Evolutionary conservation across 2,329 filamentous ascomycete genomes (phyloP), one percentile per base, ranked within the genome.

Genomic region (Calonectria fujianensis): DNA sequence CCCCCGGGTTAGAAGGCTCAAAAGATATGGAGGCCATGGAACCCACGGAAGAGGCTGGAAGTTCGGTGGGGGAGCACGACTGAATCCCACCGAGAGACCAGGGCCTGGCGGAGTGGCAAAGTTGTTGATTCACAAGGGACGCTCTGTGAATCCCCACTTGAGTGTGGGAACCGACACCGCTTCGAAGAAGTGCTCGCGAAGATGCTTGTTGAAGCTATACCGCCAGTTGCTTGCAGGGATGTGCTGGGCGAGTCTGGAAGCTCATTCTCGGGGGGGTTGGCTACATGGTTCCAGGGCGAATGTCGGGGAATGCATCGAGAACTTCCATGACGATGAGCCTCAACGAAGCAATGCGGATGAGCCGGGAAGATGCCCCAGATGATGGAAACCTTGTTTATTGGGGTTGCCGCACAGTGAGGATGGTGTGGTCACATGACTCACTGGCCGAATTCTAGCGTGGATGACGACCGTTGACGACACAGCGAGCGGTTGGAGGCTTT

Each of bases 371-470:
- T 18, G 57, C 35, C 57, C 57, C 57, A 63, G 57, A 41, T 27
- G 35, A 41, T 63, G 35, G 57, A 63, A 63, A 63, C 57, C 37
- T 63, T 63, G 57, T 63, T 63, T 63, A 63, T 63, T 63, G 57
- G 57, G 39, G 57, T 61, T 37, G 57, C 35, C 32, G 57, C 35
- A 16, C 35, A 37, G 32, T 41, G 27, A 37, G 14, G 35, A 41
- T 35, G n/a, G 24, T 27, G 35, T 37, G 37, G 37, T 63, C 57
- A 63, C 57, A 63, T 63, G 57, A 63, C 57, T 35, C 14, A 41
- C 10, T 41, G 27, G 57, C 24, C n/a, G 6, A 6, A 37, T 31
- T 13, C 24, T 13, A 39, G 57, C 6, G 57, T 18, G 35, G 18
- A 29, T 29, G 57, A 24, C 14, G 16, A 20, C 39, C 39, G 31